phyloP scores from a whole-genome alignment of 805 yeast species.

The Komagataella kurtzmanii region DNA sequence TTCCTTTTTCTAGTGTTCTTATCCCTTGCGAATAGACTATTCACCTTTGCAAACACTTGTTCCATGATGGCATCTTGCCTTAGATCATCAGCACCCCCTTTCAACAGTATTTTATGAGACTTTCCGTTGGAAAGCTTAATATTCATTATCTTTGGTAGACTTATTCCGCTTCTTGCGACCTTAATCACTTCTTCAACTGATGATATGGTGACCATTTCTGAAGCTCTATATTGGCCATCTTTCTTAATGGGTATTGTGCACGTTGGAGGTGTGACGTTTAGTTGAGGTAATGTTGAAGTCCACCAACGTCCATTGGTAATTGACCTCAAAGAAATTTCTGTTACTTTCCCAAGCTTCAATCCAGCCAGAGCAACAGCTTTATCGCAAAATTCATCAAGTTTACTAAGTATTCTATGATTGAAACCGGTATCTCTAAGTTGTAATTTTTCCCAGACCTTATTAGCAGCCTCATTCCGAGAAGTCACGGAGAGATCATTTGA shows the following conservation, averaged over 20 bases:
- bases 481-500: conserved; percentile 22
- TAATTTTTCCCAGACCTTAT: conserved; percentile 29
- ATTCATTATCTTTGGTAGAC: conserved; percentile 71
- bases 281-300: conserved; percentile 30
- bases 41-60: conserved; percentile 86
- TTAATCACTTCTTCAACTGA: conserved; percentile 29
- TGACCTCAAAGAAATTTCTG: conserved; percentile 18
- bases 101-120: conserved; percentile 46
- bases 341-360: conserved; percentile 23
- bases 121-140: conserved; percentile 45
- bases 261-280: conserved; percentile 59
- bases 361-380: conserved; percentile 39
- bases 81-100: conserved; percentile 83
- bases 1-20: conserved; percentile 41
- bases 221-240: conserved; percentile 25
- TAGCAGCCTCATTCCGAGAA: conserved; percentile 40
- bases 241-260: conserved; percentile 25
- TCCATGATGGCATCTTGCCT: conserved; percentile 97
- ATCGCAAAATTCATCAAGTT: conserved; percentile 37
- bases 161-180: conserved; percentile 74
- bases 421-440: conserved; percentile 11
- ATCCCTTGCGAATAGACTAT: conserved; percentile 43
- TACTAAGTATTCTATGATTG: conserved; percentile 18
- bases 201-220: conserved; percentile 19
- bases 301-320: conserved; percentile 41